Base-by-base conservation (phyloP, 23 red algal species). In the Gracilaria caudata region DNA sequence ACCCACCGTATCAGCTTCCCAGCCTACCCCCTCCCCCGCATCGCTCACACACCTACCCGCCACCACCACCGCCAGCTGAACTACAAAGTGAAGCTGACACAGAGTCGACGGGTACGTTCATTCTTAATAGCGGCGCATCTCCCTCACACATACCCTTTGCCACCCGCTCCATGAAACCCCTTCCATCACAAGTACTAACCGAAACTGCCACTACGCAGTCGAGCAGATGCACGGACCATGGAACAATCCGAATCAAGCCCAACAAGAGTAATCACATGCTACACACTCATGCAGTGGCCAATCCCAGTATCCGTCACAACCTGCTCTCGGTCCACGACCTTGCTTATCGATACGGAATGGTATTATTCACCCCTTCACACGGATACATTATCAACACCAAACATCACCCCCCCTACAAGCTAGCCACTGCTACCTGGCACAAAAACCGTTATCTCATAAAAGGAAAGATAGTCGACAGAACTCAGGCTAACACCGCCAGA, bases 311-410 rank as follows among this genome's bases (percentile, higher is more conserved):
- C 1, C 25, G 34, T 8, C 38, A 17, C 55, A 82, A 82, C 14
- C 78, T 82, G 17, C 54, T 82, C 21, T 82, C 55, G 0, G 78
- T 63, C 19, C 26, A 82, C 78, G 54, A 53, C 26, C 17, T 82
- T 4, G 51, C 46, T 7, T 12, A 0, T 10, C 0, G 55, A 14
- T 82, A 82, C 4, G 78, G 55, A 20, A 54, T 41, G 51, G 78
- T 82, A 1, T 33, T 64, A 6, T 82, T 64, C 78, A 61, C 78
- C 2, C 2, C 21, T 12, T 28, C 1, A 28, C 57, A 28, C 1
- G 23, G 23, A 8, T 2, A 3, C 1, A 60, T 60, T 1, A 8
- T 8, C 57, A 60, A 60, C 25, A 60, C 57, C 10, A 2, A 29
- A n/a, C 2, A 4, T 12, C 23, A 60, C 26, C 57, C 57, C 2